Conservation (phyloP, 345 rosid species). For the Euphorbia tirucalli region DNA sequence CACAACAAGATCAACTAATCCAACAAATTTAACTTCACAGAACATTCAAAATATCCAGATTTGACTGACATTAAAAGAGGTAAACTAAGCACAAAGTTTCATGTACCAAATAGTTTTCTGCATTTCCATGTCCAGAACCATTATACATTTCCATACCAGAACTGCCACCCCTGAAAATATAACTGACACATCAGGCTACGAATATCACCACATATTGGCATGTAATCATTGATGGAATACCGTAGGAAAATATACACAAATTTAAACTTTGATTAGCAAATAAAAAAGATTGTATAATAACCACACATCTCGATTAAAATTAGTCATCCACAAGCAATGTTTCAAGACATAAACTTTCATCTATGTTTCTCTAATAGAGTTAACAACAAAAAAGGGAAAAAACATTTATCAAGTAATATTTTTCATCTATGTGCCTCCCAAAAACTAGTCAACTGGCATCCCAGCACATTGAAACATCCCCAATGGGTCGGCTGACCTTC, state of each 20-base stretch:
- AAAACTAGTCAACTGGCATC: too few species aligned
- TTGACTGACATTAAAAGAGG: background rate
- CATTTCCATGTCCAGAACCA: conserved; percentile 34
- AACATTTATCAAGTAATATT: too few species aligned
- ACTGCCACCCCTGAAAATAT: conserved; percentile 31
- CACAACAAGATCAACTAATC: background rate
- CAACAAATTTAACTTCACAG: background rate
- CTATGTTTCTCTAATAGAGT: too few species aligned
- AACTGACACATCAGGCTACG: background rate
- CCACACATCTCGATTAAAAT: background rate
- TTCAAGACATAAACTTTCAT: too few species aligned
- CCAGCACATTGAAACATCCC: background rate
- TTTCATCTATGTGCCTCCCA: too few species aligned
- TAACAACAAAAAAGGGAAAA: too few species aligned
- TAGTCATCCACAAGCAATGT: background rate
- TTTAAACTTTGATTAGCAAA: background rate
- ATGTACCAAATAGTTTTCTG: conserved; percentile 37
- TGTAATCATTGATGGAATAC: background rate
- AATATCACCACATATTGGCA: background rate
- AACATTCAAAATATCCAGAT: background rate
- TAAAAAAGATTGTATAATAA: background rate
- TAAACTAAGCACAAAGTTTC: background rate
- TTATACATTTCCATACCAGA: conserved; percentile 42
- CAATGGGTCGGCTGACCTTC: background rate
- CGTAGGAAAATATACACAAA: background rate